Conservation (phyloP, 2,329 filamentous ascomycete species). For the Akanthomyces lecanii region DNA sequence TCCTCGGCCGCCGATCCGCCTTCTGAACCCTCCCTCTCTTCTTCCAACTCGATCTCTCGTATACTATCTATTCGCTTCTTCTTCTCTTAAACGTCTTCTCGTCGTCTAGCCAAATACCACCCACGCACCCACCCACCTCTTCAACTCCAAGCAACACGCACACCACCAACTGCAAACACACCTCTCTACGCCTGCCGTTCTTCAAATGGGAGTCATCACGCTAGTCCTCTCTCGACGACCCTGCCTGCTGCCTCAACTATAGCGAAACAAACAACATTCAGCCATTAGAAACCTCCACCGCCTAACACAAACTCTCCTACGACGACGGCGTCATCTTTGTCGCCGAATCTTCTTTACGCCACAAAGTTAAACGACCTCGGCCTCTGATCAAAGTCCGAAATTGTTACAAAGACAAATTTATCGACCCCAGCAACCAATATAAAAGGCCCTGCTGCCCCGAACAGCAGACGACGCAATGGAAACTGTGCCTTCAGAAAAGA, state of each 20-base stretch:
- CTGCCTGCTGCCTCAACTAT: constrained; percentile 6
- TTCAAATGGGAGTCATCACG: not conserved
- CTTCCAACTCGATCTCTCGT: not conserved
- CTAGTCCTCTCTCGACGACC: not conserved
- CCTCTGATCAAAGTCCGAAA: too few relatives aligned
- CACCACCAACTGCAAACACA: not conserved
- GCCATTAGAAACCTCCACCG: too few relatives aligned
- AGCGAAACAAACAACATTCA: not conserved
- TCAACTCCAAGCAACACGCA: too few relatives aligned
- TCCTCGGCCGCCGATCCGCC: constrained; percentile 7
- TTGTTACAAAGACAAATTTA: too few relatives aligned
- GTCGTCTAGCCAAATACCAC: too few relatives aligned
- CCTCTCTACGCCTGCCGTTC: not conserved
- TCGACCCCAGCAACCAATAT: too few relatives aligned
- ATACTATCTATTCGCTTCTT: not conserved
- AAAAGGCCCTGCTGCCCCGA: not conserved
- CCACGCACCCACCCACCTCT: not conserved
- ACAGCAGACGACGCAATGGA: constrained; percentile 18
- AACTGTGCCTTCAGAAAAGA: constrained; percentile 39
- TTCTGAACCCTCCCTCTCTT: not conserved
- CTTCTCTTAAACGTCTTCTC: not conserved
- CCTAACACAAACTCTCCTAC: not conserved
- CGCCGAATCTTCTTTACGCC: not conserved
- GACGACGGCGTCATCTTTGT: not conserved
- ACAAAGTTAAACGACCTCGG: not conserved